Percentiles rank a stretch among this genome's conserved stretches.
These are phyloP conservation scores for Brachypodium distachyon DNA, from an alignment of 202 grass and related monocot genomes.

Conservation along the genomic window DNA sequence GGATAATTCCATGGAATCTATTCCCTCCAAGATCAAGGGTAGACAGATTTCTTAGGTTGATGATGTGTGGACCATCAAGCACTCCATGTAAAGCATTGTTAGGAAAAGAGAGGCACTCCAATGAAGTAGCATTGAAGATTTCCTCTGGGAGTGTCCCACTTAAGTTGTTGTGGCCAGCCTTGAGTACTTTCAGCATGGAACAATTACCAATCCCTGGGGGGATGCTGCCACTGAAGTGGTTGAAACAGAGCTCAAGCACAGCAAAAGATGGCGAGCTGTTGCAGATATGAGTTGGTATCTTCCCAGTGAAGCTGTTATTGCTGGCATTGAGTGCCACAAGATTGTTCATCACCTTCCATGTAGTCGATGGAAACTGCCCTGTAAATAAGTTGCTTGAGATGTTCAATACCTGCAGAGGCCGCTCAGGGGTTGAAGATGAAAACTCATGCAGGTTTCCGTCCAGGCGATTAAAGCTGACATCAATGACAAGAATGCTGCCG, in stretches of 20 bases:
- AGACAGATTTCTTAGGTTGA: slow-evolving; percentile 6
- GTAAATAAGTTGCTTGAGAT: slow-evolving; percentile 52
- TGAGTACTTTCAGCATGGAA: neutral
- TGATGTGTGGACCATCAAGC: neutral
- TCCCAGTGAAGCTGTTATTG: slow-evolving; percentile 46
- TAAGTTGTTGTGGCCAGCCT: neutral
- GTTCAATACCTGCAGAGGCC: slow-evolving; percentile 37
- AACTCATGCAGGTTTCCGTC: neutral
- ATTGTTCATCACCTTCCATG: slow-evolving; percentile 7
- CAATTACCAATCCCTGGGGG: slow-evolving; percentile 23
- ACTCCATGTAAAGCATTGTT: slow-evolving; percentile 7
- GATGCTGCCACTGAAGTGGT: neutral
- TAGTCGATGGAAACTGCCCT: slow-evolving; percentile 14
- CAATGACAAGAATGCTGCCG: slow-evolving; percentile 25
- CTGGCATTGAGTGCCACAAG: slow-evolving; percentile 37
- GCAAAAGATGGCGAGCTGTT: slow-evolving; percentile 10
- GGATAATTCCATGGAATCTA: neutral
- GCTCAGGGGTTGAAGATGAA: neutral
- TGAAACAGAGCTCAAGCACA: slow-evolving; percentile 12
- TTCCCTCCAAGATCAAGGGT: slow-evolving; percentile 35
- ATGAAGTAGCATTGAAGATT: slow-evolving; percentile 14
- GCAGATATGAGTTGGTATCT: slow-evolving; percentile 28
- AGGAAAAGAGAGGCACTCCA: slow-evolving; percentile 12
- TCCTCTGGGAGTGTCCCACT: slow-evolving; percentile 25
- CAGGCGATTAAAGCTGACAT: slow-evolving; percentile 55